Base-by-base conservation (phyloP, 768 basidiomycete genomes). In the Leccinum arenicola region DNA sequence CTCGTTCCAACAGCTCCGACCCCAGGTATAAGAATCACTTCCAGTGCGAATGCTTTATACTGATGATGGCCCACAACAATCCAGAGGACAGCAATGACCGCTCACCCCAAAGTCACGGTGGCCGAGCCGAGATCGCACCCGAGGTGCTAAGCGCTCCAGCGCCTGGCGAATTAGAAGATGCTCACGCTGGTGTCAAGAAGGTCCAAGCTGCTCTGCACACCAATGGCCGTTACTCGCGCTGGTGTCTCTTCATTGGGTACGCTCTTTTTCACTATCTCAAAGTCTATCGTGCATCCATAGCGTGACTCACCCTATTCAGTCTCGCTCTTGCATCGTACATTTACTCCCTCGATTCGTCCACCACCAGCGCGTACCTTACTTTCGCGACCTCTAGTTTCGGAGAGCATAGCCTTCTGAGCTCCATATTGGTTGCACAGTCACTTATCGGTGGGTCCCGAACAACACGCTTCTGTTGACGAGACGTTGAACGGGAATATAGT, bases 291-390 rank as follows among this genome's bases (percentile, higher is more conserved):
- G 43, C 43, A 19, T 45, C 5, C 40, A 19, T 10, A 43, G 15
- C 25, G 11, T 54, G 11, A 50, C 29, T 31, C 47, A 3, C 49
- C 43, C 52, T 48, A 43, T 47, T 51, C 54, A 76, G 85, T 54
- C 71, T 91, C 57, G 88, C 78, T 14, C 80, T 89, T 0, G 86
- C 87, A 0, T 82, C 88, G 1, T 92, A 89, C 69, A 85, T 90
- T 57, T 92, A 91, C 70, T 88, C 88, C 0, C 77, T 92, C 31
- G 89, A 91, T 60, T 78, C 82, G 21, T 80, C 82, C 17, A 91
- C 89, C 7, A 91, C 89, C 2, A 86, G 76, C 63, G 80, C 78
- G 55, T 91, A 89, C 70, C 80, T 87, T 29, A 70, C 74, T 50
- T 84, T 80, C 57, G 86, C 87, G 12, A 76, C 79, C 15, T 84